Base-by-base conservation (phyloP, 73 alveolate genomes). In the Durusdinium trenchii region DNA sequence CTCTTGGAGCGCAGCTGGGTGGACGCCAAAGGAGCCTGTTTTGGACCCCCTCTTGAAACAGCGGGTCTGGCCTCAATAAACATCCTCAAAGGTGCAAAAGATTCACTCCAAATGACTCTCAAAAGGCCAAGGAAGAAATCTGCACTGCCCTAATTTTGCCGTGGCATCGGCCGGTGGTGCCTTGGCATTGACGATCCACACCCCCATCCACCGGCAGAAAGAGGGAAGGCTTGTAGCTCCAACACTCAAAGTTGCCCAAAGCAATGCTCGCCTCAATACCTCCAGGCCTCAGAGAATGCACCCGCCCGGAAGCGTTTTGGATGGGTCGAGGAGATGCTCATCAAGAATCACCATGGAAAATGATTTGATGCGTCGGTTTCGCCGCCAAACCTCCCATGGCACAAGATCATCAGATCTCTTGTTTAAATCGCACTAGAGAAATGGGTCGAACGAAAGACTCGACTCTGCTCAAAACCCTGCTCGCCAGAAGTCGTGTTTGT, bases 211-310 rank as follows among this genome's bases (percentile, higher is more conserved):
- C 84, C 35, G 84, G 48, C 40, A n/a, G 67, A 62, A 61, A 87
- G 84, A 43, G 95, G 46, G 85, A 61, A 38, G 95, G 67, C 64
- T 64, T 50, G 64, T 87, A 87, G 67, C 95, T 87, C 84, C 83
- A 61, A 84, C 95, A 87, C 3, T 62, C 46, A 46, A 57, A 87
- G 84, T 61, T 61, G 42, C 42, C 95, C 84, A 87, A 36, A 48
- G 60, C 62, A 26, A 87, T 61, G 84, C 54, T 48, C 67, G 95
- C 95, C 83, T 87, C 61, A 40, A 87, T 87, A 47, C 95, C 95
- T 2, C 48, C 73, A 0, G 92, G 71, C 92, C 92, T 64, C 32
- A 12, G 43, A 2, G 62, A 6, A 9, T 26, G 6, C 32, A 26
- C 87, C 48, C 54, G n/a, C 78, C 78, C 16, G 38, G 38, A 23